Conservation (phyloP, 768 basidiomycete species). For the Suillus brevipes region DNA sequence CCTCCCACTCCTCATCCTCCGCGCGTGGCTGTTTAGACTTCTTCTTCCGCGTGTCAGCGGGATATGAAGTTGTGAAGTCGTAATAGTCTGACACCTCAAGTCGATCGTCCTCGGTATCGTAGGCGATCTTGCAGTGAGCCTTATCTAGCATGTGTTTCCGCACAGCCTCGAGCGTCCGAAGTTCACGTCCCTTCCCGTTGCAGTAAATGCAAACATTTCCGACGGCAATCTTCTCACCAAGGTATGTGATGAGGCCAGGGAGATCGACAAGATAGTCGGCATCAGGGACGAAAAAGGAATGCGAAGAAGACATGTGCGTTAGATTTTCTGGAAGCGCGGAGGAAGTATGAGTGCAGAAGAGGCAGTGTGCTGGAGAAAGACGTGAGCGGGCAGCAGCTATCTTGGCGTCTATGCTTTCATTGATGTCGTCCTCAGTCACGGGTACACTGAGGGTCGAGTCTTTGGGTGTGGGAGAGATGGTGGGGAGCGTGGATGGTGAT, state of each 20-base stretch:
- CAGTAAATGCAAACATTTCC: conserved; percentile 93
- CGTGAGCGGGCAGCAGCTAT: conserved; percentile 69
- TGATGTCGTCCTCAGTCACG: conserved; percentile 46
- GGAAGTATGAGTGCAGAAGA: conserved; percentile 73
- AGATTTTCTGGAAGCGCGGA: conserved; percentile 64
- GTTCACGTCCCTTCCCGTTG: conserved; percentile 78
- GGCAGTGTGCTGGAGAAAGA: conserved; percentile 67
- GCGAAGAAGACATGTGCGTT: conserved; percentile 80
- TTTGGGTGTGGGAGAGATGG: conserved; percentile 2
- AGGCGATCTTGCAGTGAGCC: conserved; percentile 94
- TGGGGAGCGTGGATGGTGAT: conserved; percentile 8
- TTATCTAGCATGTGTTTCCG: conserved; percentile 97
- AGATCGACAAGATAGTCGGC: conserved; percentile 86
- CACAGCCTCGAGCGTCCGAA: conserved; percentile 82
- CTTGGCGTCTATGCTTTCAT: conserved; percentile 67
- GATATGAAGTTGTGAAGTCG: conserved; percentile 85
- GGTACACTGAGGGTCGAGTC: conserved; percentile 29
- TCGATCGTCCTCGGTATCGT: conserved; percentile 75
- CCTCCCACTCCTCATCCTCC: conserved; percentile 43
- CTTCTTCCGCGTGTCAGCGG: conserved; percentile 38
- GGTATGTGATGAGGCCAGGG: conserved; percentile 76
- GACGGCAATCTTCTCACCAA: conserved; percentile 93
- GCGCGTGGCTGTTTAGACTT: conserved; percentile 23
- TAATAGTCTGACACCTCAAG: conserved; percentile 92
- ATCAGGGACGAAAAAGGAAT: conserved; percentile 97